These are phyloP conservation scores for Arthrobotrys pseudoclavata DNA, from an alignment of 2,329 filamentous ascomycete species.

Conservation along the genomic window DNA sequence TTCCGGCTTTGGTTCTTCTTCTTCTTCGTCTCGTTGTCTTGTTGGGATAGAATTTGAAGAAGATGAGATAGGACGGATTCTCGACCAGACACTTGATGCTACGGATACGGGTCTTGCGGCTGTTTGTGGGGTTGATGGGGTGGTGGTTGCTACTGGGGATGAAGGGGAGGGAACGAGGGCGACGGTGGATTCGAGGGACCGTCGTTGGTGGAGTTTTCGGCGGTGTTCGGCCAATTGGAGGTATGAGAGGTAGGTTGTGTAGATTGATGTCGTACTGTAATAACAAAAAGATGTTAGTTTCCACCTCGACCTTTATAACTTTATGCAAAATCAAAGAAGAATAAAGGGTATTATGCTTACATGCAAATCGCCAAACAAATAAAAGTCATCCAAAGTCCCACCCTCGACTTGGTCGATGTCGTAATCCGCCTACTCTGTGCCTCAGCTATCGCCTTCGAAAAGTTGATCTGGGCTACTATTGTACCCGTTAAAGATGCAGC, in stretches of 20 bases:
- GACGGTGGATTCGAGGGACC: background rate
- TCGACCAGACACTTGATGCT: constrained; percentile 16
- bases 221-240: constrained; percentile 6
- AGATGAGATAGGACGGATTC: background rate
- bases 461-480: constrained; percentile 6
- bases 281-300: background rate
- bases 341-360: constrained; percentile 12
- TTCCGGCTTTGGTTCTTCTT: constrained; percentile 11
- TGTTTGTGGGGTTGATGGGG: background rate
- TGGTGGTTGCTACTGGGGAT: background rate
- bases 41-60: background rate
- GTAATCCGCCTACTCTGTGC: background rate
- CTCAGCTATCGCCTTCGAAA: background rate
- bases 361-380: background rate
- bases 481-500: background rate
- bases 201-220: background rate
- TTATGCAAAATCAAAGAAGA: background rate
- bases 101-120: constrained; percentile 7
- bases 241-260: constrained; percentile 8
- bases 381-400: background rate
- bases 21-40: background rate
- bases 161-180: background rate
- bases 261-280: constrained; percentile 12
- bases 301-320: background rate
- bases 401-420: background rate